Evolutionary conservation across 169 alveolate genomes (phyloP).

Genomic region (Sarcocystis neurona): DNA sequence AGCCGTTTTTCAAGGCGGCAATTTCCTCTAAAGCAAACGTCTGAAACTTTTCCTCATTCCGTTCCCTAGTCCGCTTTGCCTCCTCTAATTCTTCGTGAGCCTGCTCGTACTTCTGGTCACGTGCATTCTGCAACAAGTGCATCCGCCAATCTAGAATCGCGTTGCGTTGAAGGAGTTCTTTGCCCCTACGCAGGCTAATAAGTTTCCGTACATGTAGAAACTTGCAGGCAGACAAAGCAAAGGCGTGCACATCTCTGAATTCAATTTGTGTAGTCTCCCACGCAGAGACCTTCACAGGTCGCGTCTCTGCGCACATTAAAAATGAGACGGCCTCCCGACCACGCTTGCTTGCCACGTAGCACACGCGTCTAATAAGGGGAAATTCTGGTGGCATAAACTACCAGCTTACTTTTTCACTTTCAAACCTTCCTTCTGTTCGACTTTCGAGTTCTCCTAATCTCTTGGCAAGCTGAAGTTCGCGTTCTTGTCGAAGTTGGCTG

Average conservation of each 20-base stretch:
- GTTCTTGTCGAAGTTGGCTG: slow-evolving; percentile 46
- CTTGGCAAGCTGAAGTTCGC: slow-evolving; percentile 65
- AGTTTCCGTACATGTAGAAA: no score
- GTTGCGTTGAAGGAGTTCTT: no score
- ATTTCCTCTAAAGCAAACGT: slow-evolving; percentile 64
- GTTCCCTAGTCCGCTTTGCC: slow-evolving; percentile 56
- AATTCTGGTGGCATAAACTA: neutral
- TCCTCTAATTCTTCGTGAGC: slow-evolving; percentile 57
- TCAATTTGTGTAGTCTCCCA: no score
- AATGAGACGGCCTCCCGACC: no score
- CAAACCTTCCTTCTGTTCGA: slow-evolving; percentile 52
- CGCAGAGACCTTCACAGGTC: no score
- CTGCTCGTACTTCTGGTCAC: slow-evolving; percentile 60
- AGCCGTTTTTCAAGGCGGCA: slow-evolving; percentile 62
- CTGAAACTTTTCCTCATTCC: slow-evolving; percentile 66
- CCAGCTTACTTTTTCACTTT: slow-evolving; percentile 54
- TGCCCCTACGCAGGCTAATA: no score
- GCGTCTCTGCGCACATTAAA: no score
- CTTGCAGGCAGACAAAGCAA: no score
- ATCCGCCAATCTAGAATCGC: neutral
- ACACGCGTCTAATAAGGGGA: neutral
- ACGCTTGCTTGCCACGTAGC: no score
- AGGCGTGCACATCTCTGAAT: no score
- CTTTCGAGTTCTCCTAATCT: slow-evolving; percentile 62
- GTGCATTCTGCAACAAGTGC: slow-evolving; percentile 27